Evolutionary conservation across 1,139 yeast genomes (phyloP).

Genomic region (Yamadazyma siamensis): DNA sequence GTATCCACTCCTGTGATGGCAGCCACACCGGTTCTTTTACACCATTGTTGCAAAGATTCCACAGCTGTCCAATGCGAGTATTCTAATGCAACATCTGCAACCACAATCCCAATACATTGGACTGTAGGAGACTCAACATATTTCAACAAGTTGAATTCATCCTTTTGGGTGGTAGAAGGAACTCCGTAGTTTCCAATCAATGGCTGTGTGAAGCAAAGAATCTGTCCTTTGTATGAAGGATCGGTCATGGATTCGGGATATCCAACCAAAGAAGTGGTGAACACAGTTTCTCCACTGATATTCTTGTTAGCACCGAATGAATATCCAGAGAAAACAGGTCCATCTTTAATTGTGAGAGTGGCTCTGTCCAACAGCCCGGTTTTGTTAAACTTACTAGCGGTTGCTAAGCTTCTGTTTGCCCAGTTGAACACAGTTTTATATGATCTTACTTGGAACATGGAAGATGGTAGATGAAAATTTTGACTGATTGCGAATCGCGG

Average conservation of each 20-base stretch:
- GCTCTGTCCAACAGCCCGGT: conserved; percentile 67
- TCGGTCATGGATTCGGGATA: conserved; percentile 99
- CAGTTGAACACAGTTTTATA: conserved; percentile 1
- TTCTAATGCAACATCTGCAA: conserved; percentile 90
- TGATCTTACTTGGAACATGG: conserved; percentile 1
- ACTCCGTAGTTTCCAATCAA: conserved; percentile 97
- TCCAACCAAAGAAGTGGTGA: conserved; percentile 95
- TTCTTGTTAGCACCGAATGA: conserved; percentile 94
- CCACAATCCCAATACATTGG: conserved; percentile 95
- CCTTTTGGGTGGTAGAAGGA: conserved; percentile 78
- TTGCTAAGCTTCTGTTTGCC: conserved; percentile 23
- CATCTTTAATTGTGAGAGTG: conserved; percentile 85
- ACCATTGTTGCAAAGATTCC: conserved; percentile 92
- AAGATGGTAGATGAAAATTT: conserved; percentile 3
- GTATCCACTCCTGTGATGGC: conserved; percentile 98
- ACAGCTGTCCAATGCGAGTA: conserved; percentile 99
- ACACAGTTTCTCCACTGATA: conserved; percentile 94
- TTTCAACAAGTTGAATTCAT: conserved; percentile 78
- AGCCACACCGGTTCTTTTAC: conserved; percentile 93
- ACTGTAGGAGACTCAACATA: conserved; percentile 88
- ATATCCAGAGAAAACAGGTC: conserved; percentile 88
- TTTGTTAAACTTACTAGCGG: conserved; percentile 36
- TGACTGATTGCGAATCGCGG: conserved; percentile 40
- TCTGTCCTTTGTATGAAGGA: conserved; percentile 95
- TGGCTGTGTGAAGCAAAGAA: conserved; percentile 94